Evolutionary conservation across 306 rosid species (phyloP).

Genomic region (Vigna radiata): DNA sequence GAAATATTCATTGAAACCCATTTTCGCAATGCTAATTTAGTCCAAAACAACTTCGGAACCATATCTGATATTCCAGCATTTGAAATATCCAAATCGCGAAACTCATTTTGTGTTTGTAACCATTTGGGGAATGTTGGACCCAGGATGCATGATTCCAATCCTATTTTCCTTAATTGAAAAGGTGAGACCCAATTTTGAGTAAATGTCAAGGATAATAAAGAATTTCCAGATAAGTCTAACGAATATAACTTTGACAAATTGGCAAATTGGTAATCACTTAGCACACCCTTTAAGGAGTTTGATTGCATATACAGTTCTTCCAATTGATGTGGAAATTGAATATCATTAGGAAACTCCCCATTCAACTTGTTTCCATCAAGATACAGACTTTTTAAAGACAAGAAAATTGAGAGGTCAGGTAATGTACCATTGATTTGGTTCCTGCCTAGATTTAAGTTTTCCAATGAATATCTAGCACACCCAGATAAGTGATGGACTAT

Average conservation of each 20-base stretch:
- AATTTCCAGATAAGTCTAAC: background rate
- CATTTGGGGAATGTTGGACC: constrained; percentile 42
- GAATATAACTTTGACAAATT: background rate
- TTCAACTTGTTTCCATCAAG: background rate
- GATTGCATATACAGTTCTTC: background rate
- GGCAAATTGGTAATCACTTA: constrained; percentile 17
- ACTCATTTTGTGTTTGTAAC: constrained; percentile 12
- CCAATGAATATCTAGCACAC: constrained; percentile 11
- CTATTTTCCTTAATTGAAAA: accelerated
- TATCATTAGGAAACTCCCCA: background rate
- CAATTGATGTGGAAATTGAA: constrained; percentile 3
- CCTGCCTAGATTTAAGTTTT: background rate
- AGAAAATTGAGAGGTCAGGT: background rate
- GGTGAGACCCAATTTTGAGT: background rate
- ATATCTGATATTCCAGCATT: background rate
- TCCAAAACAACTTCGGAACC: constrained; percentile 38
- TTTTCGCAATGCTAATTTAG: background rate
- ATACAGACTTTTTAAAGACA: background rate
- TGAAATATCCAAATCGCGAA: accelerated
- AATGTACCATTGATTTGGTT: constrained; percentile 31
- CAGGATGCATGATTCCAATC: constrained; percentile 1
- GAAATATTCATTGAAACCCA: background rate
- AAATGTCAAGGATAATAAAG: background rate
- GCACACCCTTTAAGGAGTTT: constrained; percentile 24
- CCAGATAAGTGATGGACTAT: constrained; percentile 19